Conservation (phyloP, 1,284 basidiomycete species). For the Puccinia triticina region DNA sequence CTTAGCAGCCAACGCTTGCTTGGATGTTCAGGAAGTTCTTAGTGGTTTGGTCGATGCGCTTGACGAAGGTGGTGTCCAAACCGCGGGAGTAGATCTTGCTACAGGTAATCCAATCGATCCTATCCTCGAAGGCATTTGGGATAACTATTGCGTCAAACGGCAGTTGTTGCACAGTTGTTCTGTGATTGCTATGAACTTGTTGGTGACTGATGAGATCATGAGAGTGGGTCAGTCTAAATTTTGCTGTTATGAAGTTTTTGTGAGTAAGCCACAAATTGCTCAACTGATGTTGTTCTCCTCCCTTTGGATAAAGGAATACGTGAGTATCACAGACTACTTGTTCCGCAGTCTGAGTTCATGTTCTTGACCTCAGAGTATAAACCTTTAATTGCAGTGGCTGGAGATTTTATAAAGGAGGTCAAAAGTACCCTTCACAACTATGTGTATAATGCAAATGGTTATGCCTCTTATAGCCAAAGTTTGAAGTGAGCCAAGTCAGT, state of each 20-base stretch:
- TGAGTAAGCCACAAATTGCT: neutral
- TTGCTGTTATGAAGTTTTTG: neutral
- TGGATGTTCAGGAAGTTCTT: conserved; percentile 94
- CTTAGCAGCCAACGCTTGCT: conserved; percentile 91
- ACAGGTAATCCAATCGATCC: conserved; percentile 97
- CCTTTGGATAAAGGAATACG: no score
- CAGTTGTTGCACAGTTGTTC: conserved; percentile 95
- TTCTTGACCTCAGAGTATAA: no score
- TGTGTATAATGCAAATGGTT: no score
- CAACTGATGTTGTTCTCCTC: neutral
- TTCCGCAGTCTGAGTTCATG: no score
- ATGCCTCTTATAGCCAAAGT: no score
- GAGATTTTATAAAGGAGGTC: no score
- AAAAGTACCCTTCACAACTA: no score
- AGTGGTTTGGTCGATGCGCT: conserved; percentile 78
- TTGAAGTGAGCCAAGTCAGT: no score
- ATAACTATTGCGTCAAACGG: conserved; percentile 97
- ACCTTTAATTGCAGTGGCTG: no score
- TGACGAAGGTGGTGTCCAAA: conserved; percentile 74
- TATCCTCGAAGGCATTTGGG: conserved; percentile 93
- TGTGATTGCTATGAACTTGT: conserved; percentile 93
- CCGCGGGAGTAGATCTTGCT: conserved; percentile 83
- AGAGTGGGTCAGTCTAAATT: conserved; percentile 69
- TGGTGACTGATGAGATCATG: conserved; percentile 62
- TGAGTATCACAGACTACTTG: no score